Base-by-base conservation (phyloP, 1,284 basidiomycete species). In the Malassezia furfur region DNA sequence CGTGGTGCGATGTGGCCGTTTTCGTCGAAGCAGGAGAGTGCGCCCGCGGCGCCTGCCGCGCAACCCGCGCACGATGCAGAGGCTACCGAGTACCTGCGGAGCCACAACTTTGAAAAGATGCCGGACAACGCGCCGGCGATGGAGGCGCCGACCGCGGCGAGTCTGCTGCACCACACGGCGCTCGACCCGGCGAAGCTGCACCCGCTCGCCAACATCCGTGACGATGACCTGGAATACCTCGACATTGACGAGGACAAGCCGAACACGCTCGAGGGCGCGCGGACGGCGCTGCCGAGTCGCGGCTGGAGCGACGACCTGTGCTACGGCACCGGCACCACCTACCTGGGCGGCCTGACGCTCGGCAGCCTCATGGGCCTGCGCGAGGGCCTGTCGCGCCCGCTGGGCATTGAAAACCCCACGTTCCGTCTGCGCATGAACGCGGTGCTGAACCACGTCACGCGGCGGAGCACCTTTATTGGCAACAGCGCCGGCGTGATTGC, bases 291-390 rank as follows among this genome's bases (percentile, higher is more conserved):
- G n/a, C 74, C 73, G n/a, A 65, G 62, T 34, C 63, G 94, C 77
- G 93, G 94, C 57, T 99, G 91, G 91, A 89, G 89, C 78, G 94
- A 99, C 80, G 94, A 98, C 78, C 80, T 99, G 59, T 96, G 91
- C 82, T 96, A 98, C 78, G 94, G 94, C 66, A 96, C 93, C 68
- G 94, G 94, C 55, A 94, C 91, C 63, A 96, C 91, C 78, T 98
- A 98, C 83, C 84, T 98, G 53, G 82, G 87, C 73, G 94, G 93
- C 91, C 76, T 98, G 74, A 85, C 85, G 67, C 78, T 94, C 76
- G 93, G 93, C 76, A 94, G 93, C 68, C 78, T 85, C 64, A 94
- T 93, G 87, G 94, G 94, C 65, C 79, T 96, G 68, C 88, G 89
- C 74, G 94, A 98, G 81, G 94, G 94, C 69, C 82, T 89, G 73